Percentiles rank a stretch among this genome's conserved stretches.
These are phyloP conservation scores for Suillus spraguei DNA, from an alignment of 768 basidiomycete genomes.

Conservation along the genomic window DNA sequence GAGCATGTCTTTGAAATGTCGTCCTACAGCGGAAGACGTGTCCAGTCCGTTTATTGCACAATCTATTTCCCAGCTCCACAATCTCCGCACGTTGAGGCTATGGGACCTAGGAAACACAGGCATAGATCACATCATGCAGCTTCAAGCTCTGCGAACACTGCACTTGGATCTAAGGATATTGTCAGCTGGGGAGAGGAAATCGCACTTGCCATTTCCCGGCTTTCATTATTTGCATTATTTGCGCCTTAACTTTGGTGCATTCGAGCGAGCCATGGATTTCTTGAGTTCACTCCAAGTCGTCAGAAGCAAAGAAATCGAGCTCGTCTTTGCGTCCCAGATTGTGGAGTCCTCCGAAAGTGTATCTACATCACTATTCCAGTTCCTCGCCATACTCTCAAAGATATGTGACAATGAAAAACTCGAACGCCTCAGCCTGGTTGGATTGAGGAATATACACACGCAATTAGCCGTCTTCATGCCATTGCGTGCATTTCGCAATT, in stretches of 20 bases:
- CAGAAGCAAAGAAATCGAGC: not conserved
- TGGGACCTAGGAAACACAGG: not conserved
- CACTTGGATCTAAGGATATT: not conserved
- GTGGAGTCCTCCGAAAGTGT: not conserved
- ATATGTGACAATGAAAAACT: not conserved
- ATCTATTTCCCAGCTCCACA: not conserved
- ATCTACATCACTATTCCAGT: not conserved
- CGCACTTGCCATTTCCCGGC: not conserved
- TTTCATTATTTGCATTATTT: not conserved
- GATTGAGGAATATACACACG: not conserved
- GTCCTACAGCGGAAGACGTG: not conserved
- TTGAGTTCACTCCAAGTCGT: not conserved
- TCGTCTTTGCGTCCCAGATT: not conserved
- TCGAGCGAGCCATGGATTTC: not conserved
- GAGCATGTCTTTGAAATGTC: not conserved
- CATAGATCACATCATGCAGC: constrained; percentile 2
- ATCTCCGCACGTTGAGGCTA: not conserved
- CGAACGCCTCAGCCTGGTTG: not conserved
- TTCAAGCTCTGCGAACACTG: not conserved
- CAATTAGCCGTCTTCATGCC: not conserved
- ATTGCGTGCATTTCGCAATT: not conserved
- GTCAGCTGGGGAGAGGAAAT: not conserved
- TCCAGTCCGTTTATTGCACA: not conserved
- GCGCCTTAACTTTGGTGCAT: not conserved
- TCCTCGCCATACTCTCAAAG: not conserved